These are phyloP conservation scores for Lachnellula subtilissima DNA, from an alignment of 2,329 filamentous ascomycete species.

Conservation along the genomic window DNA sequence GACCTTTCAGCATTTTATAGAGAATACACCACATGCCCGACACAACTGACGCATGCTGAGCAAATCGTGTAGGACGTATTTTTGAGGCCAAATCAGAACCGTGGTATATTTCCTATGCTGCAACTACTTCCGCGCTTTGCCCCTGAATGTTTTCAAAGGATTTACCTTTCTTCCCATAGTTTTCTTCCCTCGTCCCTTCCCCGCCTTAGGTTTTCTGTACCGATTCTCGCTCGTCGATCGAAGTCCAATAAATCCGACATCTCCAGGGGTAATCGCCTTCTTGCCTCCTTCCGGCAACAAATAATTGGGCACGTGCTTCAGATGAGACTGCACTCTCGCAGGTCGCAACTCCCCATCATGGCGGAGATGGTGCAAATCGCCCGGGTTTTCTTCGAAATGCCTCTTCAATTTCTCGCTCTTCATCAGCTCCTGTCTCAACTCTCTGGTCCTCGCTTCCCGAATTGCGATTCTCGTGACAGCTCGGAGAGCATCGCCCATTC, in stretches of 20 bases:
- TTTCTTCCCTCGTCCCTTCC: conserved; percentile 48
- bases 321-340: conserved; percentile 77
- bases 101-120: conserved; percentile 38
- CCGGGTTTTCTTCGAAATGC: conserved; percentile 95
- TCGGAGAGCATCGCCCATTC: conserved; percentile 86
- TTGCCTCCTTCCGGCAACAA: conserved; percentile 73
- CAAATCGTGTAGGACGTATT: not conserved
- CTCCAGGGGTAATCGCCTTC: conserved; percentile 58
- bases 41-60: not conserved
- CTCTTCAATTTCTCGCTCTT: conserved; percentile 92
- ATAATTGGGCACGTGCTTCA: conserved; percentile 94
- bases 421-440: conserved; percentile 82
- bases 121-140: conserved; percentile 31
- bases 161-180: conserved; percentile 64
- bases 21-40: no score
- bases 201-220: conserved; percentile 38
- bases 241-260: conserved; percentile 73
- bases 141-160: conserved; percentile 85
- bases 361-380: conserved; percentile 77
- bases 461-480: conserved; percentile 87
- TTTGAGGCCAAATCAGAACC: not conserved
- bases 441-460: conserved; percentile 81
- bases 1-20: no score
- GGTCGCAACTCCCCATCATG: conserved; percentile 86
- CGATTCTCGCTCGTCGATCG: conserved; percentile 47